phyloP scores from a whole-genome alignment of 805 yeast species.

The Cyberlindnera subsufficiens region DNA sequence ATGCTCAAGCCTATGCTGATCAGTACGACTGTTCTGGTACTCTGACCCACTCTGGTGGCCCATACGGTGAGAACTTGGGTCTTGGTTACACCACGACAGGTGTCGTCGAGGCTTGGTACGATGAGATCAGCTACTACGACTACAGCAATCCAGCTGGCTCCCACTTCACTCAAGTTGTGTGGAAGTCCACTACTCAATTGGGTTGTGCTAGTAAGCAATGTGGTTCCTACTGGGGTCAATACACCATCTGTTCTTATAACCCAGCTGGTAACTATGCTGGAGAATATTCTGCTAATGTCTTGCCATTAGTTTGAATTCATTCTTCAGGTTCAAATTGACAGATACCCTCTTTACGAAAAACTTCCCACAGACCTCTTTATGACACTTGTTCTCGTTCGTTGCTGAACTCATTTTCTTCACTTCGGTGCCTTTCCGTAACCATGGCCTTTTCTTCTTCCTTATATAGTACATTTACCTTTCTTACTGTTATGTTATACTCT shows the following conservation, averaged over 20 bases:
- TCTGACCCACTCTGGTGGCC: constrained; percentile 63
- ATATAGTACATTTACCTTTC: too few species aligned
- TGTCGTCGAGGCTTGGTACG: constrained; percentile 74
- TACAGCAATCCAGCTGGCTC: constrained; percentile 56
- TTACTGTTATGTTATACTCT: too few species aligned
- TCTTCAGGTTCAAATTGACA: too few species aligned
- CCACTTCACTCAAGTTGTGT: constrained; percentile 81
- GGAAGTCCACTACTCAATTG: constrained; percentile 60
- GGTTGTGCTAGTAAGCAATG: constrained; percentile 77
- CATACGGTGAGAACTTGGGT: constrained; percentile 80
- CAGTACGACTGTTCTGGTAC: constrained; percentile 54
- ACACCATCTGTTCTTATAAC: constrained; percentile 69
- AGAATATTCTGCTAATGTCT: constrained; percentile 35
- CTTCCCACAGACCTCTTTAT: too few species aligned
- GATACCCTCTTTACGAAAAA: too few species aligned
- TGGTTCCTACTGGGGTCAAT: constrained; percentile 46
- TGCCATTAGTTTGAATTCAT: constrained; percentile 3
- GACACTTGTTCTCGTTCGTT: too few species aligned
- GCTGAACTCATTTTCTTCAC: too few species aligned
- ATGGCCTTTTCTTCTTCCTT: too few species aligned
- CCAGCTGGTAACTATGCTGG: constrained; percentile 70
- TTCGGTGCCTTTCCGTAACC: too few species aligned
- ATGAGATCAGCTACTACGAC: constrained; percentile 52
- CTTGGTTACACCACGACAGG: constrained; percentile 52
- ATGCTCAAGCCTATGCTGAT: constrained; percentile 47